Evolutionary conservation across 1,284 basidiomycete species (phyloP), one percentile per base, ranked within the genome.

Genomic region (Cryptococcus sp.): DNA sequence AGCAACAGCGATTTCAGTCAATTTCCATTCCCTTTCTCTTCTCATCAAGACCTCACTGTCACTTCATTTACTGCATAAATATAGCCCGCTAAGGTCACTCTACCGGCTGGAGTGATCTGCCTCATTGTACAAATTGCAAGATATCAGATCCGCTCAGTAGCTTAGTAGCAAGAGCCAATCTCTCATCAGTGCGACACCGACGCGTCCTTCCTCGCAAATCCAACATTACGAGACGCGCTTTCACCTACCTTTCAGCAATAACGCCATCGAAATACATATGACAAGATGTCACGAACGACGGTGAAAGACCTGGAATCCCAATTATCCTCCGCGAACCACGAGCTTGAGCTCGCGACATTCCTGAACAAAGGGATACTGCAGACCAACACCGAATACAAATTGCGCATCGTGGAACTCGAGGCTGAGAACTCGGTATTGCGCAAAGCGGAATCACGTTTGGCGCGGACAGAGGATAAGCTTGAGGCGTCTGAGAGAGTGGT

Each of bases 331-430:
- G 48, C 64, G 8, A 54, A 54, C n/a, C 56, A 59, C 51, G 75
- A 77, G 64, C 68, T 75, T 25, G 68, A 73, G 54, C 64, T 72
- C 19, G 66, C 69, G 17, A 66, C 68, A 2, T 72, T 75, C 30
- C 64, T 77, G 50, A 75, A 75, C 60, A 74, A 72, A 49, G 75
- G 75, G 17, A 66, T 73, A 30, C 60, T 77, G 7, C 66, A 68
- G 50, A 61, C 68, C 16, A 73, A 71, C 52, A 54, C 60, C 1
- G 73, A 77, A 53, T 60, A 68, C 55, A 72, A 72, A 51, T 39
- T 68, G n/a, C 68, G 69, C 11, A 68, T 77, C 41, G 67, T 57
- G n/a, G 70, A 72, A 47, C 58, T 77, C 22, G 69, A 75, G 53
- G 53, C 50, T 22, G 69, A 77, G 55, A 77, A 77, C 57, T 27